Evolutionary conservation across 2,329 filamentous ascomycete species (phyloP), one percentile per base, ranked within the genome.

Genomic region (Chaetomium sp.): DNA sequence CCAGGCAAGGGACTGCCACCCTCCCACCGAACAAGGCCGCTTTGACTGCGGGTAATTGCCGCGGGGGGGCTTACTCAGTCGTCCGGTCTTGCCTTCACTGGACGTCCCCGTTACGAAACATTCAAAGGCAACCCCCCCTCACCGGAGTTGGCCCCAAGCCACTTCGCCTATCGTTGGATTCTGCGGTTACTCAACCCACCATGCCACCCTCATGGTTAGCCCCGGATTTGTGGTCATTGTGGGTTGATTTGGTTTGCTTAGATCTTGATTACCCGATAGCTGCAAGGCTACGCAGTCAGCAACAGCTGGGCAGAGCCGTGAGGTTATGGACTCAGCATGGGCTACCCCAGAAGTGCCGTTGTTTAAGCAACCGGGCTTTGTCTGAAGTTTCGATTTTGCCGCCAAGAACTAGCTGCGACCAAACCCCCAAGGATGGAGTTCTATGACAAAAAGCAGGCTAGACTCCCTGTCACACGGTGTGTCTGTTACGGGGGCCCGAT

Each of bases 21-120:
- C 19, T 27, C 19, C 19, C 19, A 53, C 49, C 49, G 36, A 49
- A 19, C 19, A 48, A 38, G 35, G 46, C 46, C 46, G 33, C 36
- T 33, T 38, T 46, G 27, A 38, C 53, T 19, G 54, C 61, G 59
- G 60, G 54, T 64, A 64, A 64, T 65, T 61, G 50, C 52, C 58
- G 57, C 55, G 57, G 58, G 60, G 60, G 61, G 64, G 19, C 62
- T 64, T 65, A 65, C 63, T 66, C 63, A 64, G 55, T 33, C 44
- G 12, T 32, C 19, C 14, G n/a, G n/a, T 32, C 45, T 47, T 35
- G 32, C 33, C 19, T 36, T 34, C 45, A 47, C 10, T n/a, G 19
- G 11, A 19, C 41, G 27, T 27, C 12, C 12, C 43, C 35, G 34
- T 34, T 40, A 47, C 41, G 40, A 55, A 49, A 44, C 48, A 49